Conservation (phyloP, 75 land plant species). For the Isoetes taiwanensis region DNA sequence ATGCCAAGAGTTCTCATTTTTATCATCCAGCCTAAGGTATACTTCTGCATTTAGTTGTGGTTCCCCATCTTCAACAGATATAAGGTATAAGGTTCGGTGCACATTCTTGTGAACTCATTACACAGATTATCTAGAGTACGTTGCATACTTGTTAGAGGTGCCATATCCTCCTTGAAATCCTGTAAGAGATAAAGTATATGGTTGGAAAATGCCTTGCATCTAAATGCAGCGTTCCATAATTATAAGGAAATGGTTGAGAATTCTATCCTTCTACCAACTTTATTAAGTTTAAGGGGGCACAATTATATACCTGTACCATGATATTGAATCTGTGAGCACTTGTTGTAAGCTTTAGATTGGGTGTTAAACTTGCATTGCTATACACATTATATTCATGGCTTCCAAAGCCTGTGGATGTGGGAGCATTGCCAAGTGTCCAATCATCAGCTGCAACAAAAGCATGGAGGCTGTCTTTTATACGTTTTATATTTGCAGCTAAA, state of each 20-base stretch:
- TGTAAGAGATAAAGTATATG: too few relatives aligned
- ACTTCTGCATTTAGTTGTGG: constrained; percentile 48
- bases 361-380: too few relatives aligned
- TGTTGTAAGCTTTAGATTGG: constrained; percentile 71
- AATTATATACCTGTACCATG: constrained; percentile 84
- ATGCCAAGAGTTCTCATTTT: constrained; percentile 40
- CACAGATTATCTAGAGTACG: constrained; percentile 57
- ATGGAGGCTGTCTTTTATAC: constrained; percentile 73
- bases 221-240: too few relatives aligned
- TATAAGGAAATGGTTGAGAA: too few relatives aligned
- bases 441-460: constrained; percentile 94
- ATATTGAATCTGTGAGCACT: constrained; percentile 82
- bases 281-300: too few relatives aligned
- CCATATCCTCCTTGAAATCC: constrained; percentile 82
- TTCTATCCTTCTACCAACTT: too few relatives aligned
- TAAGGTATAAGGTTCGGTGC: constrained; percentile 73
- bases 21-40: constrained; percentile 48
- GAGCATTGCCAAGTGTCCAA: constrained; percentile 61
- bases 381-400: too few relatives aligned
- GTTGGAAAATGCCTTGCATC: too few relatives aligned
- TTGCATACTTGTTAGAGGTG: constrained; percentile 68
- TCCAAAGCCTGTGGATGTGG: too few relatives aligned
- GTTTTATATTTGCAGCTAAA: constrained; percentile 55
- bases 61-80: constrained; percentile 77
- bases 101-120: constrained; percentile 82